Conservation (phyloP, 768 basidiomycete species). For the Mycena indigotica region DNA sequence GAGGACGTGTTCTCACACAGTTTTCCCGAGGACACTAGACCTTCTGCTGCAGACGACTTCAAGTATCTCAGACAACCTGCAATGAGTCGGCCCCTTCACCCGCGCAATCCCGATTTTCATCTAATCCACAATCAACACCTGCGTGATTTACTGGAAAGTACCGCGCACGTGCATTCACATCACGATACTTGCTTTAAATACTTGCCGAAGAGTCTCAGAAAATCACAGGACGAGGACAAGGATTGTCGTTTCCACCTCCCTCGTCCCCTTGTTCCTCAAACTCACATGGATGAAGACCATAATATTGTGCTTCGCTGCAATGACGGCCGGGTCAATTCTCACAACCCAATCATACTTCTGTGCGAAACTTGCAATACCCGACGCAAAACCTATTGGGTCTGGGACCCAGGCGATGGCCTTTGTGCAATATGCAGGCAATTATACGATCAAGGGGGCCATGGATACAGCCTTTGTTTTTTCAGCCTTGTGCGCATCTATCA, state of each 20-base stretch:
- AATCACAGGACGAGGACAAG: slow-evolving; percentile 6
- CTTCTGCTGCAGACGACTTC: background rate
- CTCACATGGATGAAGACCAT: slow-evolving; percentile 12
- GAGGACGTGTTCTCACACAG: slow-evolving; percentile 6
- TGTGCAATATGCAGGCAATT: slow-evolving; percentile 15
- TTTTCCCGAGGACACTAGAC: background rate
- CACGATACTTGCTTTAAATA: slow-evolving; percentile 21
- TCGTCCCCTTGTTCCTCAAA: slow-evolving; percentile 2
- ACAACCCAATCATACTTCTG: slow-evolving; percentile 4
- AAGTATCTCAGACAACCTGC: background rate
- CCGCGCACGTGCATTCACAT: slow-evolving; percentile 12
- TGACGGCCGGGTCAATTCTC: slow-evolving; percentile 13
- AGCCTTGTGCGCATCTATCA: slow-evolving; percentile 19
- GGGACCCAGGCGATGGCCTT: slow-evolving; percentile 18
- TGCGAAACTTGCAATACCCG: slow-evolving; percentile 10
- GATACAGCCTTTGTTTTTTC: slow-evolving; percentile 21
- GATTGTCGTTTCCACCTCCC: slow-evolving; percentile 19
- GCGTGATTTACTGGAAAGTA: slow-evolving; percentile 10
- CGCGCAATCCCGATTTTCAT: background rate
- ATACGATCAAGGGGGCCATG: slow-evolving; percentile 13
- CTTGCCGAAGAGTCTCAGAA: slow-evolving; percentile 5
- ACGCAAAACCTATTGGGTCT: slow-evolving; percentile 16
- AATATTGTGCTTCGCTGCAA: slow-evolving; percentile 9
- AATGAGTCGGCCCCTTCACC: slow-evolving; percentile 3
- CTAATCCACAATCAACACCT: slow-evolving; percentile 6